Evolutionary conservation across 2,329 filamentous ascomycete species (phyloP).

Genomic region (Cytospora leucostoma): DNA sequence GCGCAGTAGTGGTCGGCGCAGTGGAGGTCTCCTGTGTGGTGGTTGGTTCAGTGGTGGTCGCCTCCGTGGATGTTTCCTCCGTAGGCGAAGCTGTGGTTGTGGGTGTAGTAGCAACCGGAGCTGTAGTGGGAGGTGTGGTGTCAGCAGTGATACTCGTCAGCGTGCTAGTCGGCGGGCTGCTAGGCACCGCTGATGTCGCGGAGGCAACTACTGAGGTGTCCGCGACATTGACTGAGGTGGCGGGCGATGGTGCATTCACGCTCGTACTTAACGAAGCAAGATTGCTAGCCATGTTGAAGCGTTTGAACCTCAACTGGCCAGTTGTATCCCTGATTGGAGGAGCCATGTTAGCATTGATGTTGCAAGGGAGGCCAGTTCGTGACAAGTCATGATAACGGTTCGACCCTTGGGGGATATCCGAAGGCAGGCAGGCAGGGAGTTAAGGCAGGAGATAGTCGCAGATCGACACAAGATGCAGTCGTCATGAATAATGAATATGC

Average conservation of each 20-base stretch:
- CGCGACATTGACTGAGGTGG: background rate
- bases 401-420: background rate
- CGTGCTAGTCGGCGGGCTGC: constrained; percentile 21
- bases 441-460: background rate
- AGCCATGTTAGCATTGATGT: constrained; percentile 26
- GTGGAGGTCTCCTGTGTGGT: constrained; percentile 10
- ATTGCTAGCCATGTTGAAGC: constrained; percentile 27
- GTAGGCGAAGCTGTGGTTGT: background rate
- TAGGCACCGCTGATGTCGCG: constrained; percentile 17
- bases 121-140: constrained; percentile 24
- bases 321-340: constrained; percentile 22
- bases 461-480: constrained; percentile 13
- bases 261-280: constrained; percentile 25
- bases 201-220: constrained; percentile 21
- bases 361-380: constrained; percentile 4
- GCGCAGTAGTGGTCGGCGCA: background rate
- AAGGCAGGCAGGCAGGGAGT: constrained; percentile 3
- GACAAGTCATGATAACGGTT: constrained; percentile 14
- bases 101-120: constrained; percentile 4
- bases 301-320: constrained; percentile 14
- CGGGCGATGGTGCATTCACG: constrained; percentile 1
- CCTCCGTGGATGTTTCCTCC: background rate
- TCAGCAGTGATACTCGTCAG: constrained; percentile 27
- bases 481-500: constrained; percentile 2
- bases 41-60: constrained; percentile 8